Base-by-base conservation (phyloP, 2,329 filamentous ascomycete genomes). In the Diaporthe destruens region DNA sequence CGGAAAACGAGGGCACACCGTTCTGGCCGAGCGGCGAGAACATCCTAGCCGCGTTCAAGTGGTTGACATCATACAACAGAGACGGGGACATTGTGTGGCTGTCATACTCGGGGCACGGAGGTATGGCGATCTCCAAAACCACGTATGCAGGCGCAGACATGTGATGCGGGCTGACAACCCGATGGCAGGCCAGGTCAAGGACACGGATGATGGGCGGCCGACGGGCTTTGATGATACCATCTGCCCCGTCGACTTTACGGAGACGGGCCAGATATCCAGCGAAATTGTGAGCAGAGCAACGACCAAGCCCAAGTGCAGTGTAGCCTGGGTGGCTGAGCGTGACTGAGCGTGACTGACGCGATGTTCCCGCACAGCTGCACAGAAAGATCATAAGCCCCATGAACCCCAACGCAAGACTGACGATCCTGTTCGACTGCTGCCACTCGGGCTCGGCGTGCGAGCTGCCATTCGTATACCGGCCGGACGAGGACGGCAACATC, bases 381-480 rank as follows among this genome's bases (percentile, higher is more conserved):
- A 80, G 84, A 57, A 82, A 84, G 63, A 84, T 90, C 12, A 86
- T 90, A 23, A 85, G 85, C 0, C 80, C 81, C 1, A 81, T 90
- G 79, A 84, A 87, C 29, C 83, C 86, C 0, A 82, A 80, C 16
- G 86, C 85, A 74, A 85, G 85, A 1, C 81, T 90, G 18, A 88
- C 88, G 77, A 84, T 89, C 75, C 80, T 91, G 36, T 86, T 91
- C 76, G 89, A 91, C 77, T 91, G 89, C 79, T 91, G 89, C 76
- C 89, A 91, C 78, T 88, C 86, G 2, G 89, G 89, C 39, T 89
- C 87, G 0, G 88, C 88, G 0, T 83, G 89, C 53, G 89, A 90
- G 72, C 79, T 91, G 1, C 89, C 89, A 0, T 91, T 82, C 73
- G 86, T 90, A 25, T 91, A 87, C 77, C 86, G 87, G 32, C 84